Evolutionary conservation across 2,329 filamentous ascomycete genomes (phyloP).

Genomic region (Orbilia javanica): DNA sequence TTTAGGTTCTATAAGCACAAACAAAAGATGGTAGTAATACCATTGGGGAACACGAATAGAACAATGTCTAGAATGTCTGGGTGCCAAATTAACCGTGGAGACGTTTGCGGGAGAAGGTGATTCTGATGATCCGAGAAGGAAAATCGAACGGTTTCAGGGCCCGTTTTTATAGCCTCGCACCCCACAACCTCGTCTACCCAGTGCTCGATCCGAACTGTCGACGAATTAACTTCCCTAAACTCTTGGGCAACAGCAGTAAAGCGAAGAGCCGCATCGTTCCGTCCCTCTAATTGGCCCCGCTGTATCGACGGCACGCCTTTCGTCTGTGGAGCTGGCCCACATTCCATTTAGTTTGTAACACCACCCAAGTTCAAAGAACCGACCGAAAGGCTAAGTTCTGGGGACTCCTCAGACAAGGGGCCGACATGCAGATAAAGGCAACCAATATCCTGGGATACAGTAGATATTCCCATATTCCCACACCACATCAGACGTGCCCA

Average conservation of each 20-base stretch:
- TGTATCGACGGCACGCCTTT: background rate
- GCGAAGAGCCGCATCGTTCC: conserved; percentile 4
- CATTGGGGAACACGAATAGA: background rate
- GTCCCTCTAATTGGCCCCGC: background rate
- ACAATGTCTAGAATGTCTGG: background rate
- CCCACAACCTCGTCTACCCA: conserved; percentile 3
- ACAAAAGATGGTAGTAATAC: background rate
- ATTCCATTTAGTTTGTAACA: background rate
- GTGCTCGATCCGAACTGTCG: background rate
- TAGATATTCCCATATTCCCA: background rate
- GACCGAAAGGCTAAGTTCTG: background rate
- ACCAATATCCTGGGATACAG: background rate
- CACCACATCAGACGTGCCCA: background rate
- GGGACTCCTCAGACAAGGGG: background rate
- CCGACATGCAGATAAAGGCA: conserved; percentile 11
- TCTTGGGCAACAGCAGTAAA: background rate
- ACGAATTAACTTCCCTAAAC: background rate
- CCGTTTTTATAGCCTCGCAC: conserved; percentile 1
- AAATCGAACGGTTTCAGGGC: background rate
- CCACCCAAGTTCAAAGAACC: background rate
- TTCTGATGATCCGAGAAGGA: conserved; percentile 1
- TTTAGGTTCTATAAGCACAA: background rate
- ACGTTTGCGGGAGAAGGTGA: background rate
- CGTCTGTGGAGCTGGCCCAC: background rate
- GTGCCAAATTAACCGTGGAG: background rate